Percentiles rank a stretch among this genome's conserved stretches.
Conservation (phyloP, 495 filamentous ascomycete species). For the Podospora australis region DNA sequence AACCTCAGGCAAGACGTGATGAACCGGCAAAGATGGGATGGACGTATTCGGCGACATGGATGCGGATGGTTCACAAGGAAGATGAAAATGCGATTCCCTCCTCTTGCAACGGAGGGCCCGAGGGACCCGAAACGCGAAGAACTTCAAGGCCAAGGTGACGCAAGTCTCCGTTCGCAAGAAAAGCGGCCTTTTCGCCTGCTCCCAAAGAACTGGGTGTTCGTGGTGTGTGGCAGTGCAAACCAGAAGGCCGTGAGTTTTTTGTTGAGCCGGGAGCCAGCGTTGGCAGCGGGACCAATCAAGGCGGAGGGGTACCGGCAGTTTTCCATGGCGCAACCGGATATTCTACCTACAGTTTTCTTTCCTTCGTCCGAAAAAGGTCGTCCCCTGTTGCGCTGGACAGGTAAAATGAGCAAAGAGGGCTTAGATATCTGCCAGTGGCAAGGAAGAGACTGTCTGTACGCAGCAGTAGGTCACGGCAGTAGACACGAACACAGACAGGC, state of each 20-base stretch:
- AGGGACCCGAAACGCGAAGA: background rate
- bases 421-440: too few relatives aligned
- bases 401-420: too few relatives aligned
- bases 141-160: too few relatives aligned
- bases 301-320: background rate
- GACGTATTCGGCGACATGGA: background rate
- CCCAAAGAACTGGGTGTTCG: background rate
- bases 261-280: background rate
- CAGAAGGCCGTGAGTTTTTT: background rate
- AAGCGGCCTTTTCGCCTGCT: background rate
- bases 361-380: too few relatives aligned
- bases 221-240: background rate
- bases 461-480: too few relatives aligned
- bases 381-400: too few relatives aligned
- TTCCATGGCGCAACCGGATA: too few relatives aligned
- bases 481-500: too few relatives aligned
- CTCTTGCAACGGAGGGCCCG: background rate
- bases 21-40: background rate
- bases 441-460: background rate
- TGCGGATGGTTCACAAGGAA: too few relatives aligned
- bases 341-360: too few relatives aligned
- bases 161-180: too few relatives aligned
- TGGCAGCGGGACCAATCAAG: background rate
- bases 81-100: background rate
- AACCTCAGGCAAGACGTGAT: too few relatives aligned